These are phyloP conservation scores for Zychaea mexicana DNA, from an alignment of 371 early-diverging fungal species.

Conservation along the genomic window DNA sequence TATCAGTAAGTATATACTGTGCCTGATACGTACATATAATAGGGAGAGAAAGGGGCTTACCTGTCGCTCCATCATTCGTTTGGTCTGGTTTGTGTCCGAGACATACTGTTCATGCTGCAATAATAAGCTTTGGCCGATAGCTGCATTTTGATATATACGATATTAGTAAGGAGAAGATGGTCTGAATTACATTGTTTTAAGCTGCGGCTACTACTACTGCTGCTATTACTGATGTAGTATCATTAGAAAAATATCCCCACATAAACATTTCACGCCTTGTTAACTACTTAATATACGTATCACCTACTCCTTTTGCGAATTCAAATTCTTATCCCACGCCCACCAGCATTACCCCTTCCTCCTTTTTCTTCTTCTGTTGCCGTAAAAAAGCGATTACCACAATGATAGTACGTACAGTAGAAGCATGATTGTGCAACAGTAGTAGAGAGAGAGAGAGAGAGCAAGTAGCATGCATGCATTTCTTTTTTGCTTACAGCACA, in stretches of 20 bases:
- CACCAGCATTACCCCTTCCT: too few species aligned
- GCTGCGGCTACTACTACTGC: too few species aligned
- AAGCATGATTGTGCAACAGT: not conserved
- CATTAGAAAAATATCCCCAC: too few species aligned
- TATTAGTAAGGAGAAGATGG: not conserved
- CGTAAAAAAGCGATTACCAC: too few species aligned
- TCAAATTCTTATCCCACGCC: too few species aligned
- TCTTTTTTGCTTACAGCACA: not conserved
- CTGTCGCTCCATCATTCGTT: conserved; percentile 29
- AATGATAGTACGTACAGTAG: not conserved
- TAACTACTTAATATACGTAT: too few species aligned
- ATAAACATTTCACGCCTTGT: too few species aligned
- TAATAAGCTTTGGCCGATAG: conserved; percentile 43
- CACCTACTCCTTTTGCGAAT: too few species aligned
- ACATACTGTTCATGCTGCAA: conserved; percentile 41
- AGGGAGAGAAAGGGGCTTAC: conserved; percentile 17
- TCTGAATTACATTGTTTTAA: too few species aligned
- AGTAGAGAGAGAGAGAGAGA: not conserved
- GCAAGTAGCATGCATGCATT: not conserved
- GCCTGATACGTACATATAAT: conserved; percentile 6
- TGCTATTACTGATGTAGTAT: too few species aligned
- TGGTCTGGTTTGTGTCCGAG: conserved; percentile 28
- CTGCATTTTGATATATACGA: conserved; percentile 21
- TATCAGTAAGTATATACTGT: not conserved
- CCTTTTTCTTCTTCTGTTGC: too few species aligned